Conservation (phyloP, 176 grass and related monocot species). For the Secale cereale region DNA sequence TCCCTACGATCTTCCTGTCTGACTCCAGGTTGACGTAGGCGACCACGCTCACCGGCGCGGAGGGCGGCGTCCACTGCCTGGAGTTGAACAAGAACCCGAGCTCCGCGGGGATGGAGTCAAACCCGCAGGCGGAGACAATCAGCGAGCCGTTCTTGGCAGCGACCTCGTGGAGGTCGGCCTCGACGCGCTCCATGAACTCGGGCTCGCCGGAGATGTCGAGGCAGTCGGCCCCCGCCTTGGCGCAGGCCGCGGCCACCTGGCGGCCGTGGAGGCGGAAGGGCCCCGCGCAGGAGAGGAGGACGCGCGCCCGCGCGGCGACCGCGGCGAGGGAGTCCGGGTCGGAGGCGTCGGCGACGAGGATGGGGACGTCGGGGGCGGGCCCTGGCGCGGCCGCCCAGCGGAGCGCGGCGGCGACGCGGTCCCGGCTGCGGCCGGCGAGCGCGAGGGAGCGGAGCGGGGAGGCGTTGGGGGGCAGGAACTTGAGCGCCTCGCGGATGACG, state of each 20-base stretch:
- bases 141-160: conserved; percentile 50
- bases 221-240: conserved; percentile 58
- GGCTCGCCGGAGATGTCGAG: conserved; percentile 87
- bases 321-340: conserved; percentile 56
- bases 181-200: conserved; percentile 84
- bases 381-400: conserved; percentile 48
- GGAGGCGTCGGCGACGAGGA: conserved; percentile 67
- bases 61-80: conserved; percentile 54
- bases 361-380: conserved; percentile 31
- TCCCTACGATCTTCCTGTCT: conserved; percentile 54
- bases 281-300: conserved; percentile 69
- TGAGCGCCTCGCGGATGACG: conserved; percentile 79
- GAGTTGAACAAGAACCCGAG: conserved; percentile 69
- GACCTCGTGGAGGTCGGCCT: conserved; percentile 58
- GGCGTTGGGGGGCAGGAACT: conserved; percentile 43
- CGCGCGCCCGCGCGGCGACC: conserved; percentile 38
- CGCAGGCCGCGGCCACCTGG: conserved; percentile 60
- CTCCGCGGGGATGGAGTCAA: conserved; percentile 85
- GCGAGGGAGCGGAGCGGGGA: conserved; percentile 56
- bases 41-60: conserved; percentile 42
- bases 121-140: conserved; percentile 75
- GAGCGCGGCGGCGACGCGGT: conserved; percentile 55
- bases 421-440: conserved; percentile 59
- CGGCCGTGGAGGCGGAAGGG: conserved; percentile 71
- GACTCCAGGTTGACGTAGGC: conserved; percentile 72